phyloP scores from a whole-genome alignment of 495 filamentous ascomycete species.

The Talaromyces stipitatus region DNA sequence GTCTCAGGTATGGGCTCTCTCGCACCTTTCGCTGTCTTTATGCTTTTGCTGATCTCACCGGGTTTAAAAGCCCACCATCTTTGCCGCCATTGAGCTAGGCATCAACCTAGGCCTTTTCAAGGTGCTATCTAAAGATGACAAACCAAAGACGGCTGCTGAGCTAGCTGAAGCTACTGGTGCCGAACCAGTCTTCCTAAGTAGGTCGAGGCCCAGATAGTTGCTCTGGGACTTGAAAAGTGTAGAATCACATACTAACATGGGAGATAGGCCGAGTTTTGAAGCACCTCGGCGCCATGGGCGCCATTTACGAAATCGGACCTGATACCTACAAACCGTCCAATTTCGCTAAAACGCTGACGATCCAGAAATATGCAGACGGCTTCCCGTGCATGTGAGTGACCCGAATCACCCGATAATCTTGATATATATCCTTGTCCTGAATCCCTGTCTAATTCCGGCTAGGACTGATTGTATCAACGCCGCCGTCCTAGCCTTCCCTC shows the following conservation, averaged over 20 bases:
- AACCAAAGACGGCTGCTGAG: conserved; percentile 19
- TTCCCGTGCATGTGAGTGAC: conserved; percentile 5
- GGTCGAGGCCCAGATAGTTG: neutral
- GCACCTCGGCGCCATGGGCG: conserved; percentile 20
- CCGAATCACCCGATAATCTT: neutral
- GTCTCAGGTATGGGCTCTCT: conserved; percentile 20
- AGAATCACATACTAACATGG: neutral
- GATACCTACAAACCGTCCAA: conserved; percentile 12
- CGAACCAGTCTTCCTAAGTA: conserved; percentile 24
- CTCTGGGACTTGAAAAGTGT: neutral
- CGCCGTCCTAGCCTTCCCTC: conserved; percentile 22
- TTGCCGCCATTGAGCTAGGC: conserved; percentile 24
- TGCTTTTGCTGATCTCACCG: neutral
- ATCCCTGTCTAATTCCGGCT: neutral
- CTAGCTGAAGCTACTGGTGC: conserved; percentile 25
- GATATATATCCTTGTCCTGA: neutral
- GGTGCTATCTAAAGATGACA: conserved; percentile 22
- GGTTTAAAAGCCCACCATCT: conserved; percentile 13
- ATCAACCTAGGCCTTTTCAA: conserved; percentile 28
- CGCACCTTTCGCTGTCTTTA: neutral
- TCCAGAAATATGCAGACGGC: conserved; percentile 1
- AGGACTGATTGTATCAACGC: conserved; percentile 22
- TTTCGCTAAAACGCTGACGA: conserved; percentile 5
- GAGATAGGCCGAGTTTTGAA: conserved; percentile 19
- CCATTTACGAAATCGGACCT: conserved; percentile 18